Evolutionary conservation across 805 yeast genomes (phyloP), one percentile per base, ranked within the genome.

Genomic region (Candida fluviatilis): DNA sequence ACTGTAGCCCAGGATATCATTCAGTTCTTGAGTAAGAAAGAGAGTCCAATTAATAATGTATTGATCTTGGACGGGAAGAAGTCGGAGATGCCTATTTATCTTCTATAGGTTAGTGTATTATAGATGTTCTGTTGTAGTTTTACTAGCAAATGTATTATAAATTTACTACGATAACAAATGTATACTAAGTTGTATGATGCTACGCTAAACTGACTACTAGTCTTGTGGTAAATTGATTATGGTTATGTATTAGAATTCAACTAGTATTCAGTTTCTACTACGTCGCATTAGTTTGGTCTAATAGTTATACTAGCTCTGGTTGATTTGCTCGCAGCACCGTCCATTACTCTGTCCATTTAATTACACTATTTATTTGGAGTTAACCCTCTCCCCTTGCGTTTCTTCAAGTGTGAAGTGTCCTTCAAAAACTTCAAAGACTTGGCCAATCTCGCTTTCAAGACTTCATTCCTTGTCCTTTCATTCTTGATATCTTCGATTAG

Each of bases 1-100:
- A 73, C 87, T 1, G 60, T 91, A 17, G 84, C 95, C 2, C 99
- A 93, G 60, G 96, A 90, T 56, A 82, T 88, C 11, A 84, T 93
- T 33, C 93, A 93, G 62, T 78, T 73, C 38, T 60, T 91, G 37
- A 83, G 93, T 31, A 76, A 76, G 48, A 78, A 81, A 48, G 89
- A 86, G 49, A 71, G 80, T 30, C 95, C 97, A 2, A 69, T 90
- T 27, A 90, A 88, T 55, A 93, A 93, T 55, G 69, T 86, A 37
- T 69, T 85, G 46, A 62, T 91, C 1, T 69, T 90, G 27, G 96
- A 93, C 62, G 89, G 91, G 8, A 59, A 70, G 13, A 69, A 71
- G 14, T 71, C 80, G 31, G 82, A 80, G 42, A 85, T 88, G 78
- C 96, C 96, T 17, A 78, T 93, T 15, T 89, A 79, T 51, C 61